Evolutionary conservation across 129 eudicot species (phyloP).

Genomic region (Helianthus annuus): HanXRQr2.0-SUNRISE NC_035440.2:100396871-100397370

Average conservation of each 20-base stretch:
- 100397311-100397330: conserved; percentile 59
- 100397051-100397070: not conserved
- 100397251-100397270: conserved; percentile 41
- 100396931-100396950: too few species aligned
- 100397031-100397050: not conserved
- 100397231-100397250: not conserved
- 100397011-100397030: not conserved
- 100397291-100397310: conserved; percentile 87
- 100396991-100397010: not conserved
- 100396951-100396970: too few species aligned
- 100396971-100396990: not conserved
- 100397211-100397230: not conserved
- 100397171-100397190: not conserved
- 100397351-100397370: conserved; percentile 61
- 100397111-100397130: not conserved
- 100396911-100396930: too few species aligned
- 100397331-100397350: conserved; percentile 67
- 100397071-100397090: not conserved
- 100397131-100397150: not conserved
- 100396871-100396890: too few species aligned
- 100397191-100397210: not conserved
- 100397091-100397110: not conserved
- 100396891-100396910: too few species aligned
- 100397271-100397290: conserved; percentile 80
- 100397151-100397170: not conserved